Conservation (phyloP, 768 basidiomycete genomes). For the Zangia roseola region DNA sequence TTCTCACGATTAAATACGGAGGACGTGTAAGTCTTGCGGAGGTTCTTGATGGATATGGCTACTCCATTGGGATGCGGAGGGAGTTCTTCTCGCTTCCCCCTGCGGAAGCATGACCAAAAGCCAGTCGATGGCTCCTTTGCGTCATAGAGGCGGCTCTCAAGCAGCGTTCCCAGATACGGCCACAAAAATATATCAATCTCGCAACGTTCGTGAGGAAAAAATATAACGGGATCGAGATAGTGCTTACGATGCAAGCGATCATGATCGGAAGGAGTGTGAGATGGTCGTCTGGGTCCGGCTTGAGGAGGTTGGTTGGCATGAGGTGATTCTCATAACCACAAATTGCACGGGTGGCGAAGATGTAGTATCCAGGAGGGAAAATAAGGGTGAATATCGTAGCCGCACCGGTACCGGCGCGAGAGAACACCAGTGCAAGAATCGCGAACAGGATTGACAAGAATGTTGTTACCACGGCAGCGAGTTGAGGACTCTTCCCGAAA, state of each 20-base stretch:
- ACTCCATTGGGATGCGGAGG: slow-evolving; percentile 37
- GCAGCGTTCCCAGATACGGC: slow-evolving; percentile 61
- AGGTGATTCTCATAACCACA: slow-evolving; percentile 65
- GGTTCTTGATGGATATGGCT: slow-evolving; percentile 61
- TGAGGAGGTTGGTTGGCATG: slow-evolving; percentile 50
- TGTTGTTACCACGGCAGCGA: slow-evolving; percentile 66
- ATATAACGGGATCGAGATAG: neutral
- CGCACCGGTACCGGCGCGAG: slow-evolving; percentile 38
- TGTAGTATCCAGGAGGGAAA: slow-evolving; percentile 76
- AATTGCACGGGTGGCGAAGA: slow-evolving; percentile 67
- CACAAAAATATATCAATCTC: slow-evolving; percentile 74
- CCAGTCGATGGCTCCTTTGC: slow-evolving; percentile 38
- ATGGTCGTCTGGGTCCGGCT: slow-evolving; percentile 59
- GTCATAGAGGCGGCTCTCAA: slow-evolving; percentile 65
- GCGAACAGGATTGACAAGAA: slow-evolving; percentile 66
- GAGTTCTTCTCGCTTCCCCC: slow-evolving; percentile 10
- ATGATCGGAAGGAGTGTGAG: slow-evolving; percentile 56
- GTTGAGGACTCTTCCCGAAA: slow-evolving; percentile 70
- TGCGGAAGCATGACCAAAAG: slow-evolving; percentile 24
- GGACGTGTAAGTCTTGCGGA: slow-evolving; percentile 57
- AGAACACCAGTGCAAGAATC: slow-evolving; percentile 60
- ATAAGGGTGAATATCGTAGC: slow-evolving; percentile 66
- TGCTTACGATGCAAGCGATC: slow-evolving; percentile 61
- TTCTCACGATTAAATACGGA: slow-evolving; percentile 49
- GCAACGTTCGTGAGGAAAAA: neutral